phyloP scores from a whole-genome alignment of 352 stramenopile species.

The Globisporangium paddicum region DNA sequence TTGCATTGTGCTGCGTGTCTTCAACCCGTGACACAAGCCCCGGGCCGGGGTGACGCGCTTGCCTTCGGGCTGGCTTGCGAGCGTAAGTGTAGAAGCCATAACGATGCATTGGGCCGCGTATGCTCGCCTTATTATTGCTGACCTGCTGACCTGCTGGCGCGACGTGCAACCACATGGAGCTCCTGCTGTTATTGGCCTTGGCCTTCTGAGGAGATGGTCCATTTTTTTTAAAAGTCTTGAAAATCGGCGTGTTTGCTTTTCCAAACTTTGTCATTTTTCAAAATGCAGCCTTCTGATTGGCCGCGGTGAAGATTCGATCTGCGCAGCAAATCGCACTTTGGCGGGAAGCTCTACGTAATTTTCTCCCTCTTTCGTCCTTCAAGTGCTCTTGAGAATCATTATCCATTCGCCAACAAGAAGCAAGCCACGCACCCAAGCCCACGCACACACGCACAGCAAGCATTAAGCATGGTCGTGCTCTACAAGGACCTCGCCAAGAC shows the following conservation, averaged over 20 bases:
- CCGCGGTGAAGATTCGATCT: slow-evolving; percentile 1
- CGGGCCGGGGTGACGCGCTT: neutral
- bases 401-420: slow-evolving; percentile 58
- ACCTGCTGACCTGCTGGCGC: neutral
- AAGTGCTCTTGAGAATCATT: slow-evolving; percentile 28
- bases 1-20: neutral
- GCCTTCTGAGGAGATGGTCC: too few relatives aligned
- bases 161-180: too few relatives aligned
- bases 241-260: slow-evolving; percentile 6
- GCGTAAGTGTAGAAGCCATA: too few relatives aligned
- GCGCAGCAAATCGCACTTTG: slow-evolving; percentile 31
- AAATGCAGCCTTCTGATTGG: neutral
- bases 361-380: slow-evolving; percentile 7
- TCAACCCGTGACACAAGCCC: neutral
- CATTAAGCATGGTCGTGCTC: slow-evolving; percentile 56
- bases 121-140: neutral
- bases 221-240: too few relatives aligned
- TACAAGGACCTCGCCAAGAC: slow-evolving; percentile 89
- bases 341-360: slow-evolving; percentile 15
- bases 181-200: too few relatives aligned
- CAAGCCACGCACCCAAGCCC: slow-evolving; percentile 10
- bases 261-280: too few relatives aligned
- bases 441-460: neutral
- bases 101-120: neutral
- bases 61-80: neutral